Conservation (phyloP, 257 asterid species). For the Leonotis leonurus region DNA sequence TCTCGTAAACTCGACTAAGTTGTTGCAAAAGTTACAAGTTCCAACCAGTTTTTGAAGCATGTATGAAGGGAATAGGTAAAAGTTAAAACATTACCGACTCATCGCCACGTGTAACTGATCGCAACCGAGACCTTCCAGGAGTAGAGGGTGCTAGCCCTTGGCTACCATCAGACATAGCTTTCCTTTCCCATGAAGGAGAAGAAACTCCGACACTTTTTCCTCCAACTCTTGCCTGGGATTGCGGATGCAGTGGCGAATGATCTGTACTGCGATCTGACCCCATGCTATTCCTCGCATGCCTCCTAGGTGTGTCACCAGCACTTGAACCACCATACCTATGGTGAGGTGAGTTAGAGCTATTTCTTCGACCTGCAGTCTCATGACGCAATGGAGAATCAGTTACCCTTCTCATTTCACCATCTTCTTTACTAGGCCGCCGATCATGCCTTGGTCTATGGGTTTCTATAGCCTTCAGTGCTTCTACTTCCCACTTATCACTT, state of each 20-base stretch:
- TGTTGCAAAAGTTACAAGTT: no score
- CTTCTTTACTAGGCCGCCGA: constrained; percentile 44
- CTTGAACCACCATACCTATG: constrained; percentile 41
- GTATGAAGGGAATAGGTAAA: constrained; percentile 1
- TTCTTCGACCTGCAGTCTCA: constrained; percentile 35
- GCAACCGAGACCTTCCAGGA: constrained; percentile 83
- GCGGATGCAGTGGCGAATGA: constrained; percentile 68
- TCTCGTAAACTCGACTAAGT: no score
- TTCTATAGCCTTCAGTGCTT: constrained; percentile 34
- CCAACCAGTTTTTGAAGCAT: no score
- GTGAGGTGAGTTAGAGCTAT: constrained; percentile 49
- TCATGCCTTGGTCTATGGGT: constrained; percentile 35
- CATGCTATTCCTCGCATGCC: constrained; percentile 38
- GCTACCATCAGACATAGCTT: constrained; percentile 47
- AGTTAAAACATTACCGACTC: constrained; percentile 51
- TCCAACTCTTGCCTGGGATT: constrained; percentile 45
- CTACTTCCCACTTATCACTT: constrained; percentile 31
- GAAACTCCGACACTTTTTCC: constrained; percentile 50
- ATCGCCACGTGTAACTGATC: constrained; percentile 66
- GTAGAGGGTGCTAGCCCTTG: constrained; percentile 64
- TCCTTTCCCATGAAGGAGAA: constrained; percentile 90
- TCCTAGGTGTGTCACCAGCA: constrained; percentile 61
- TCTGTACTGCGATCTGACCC: constrained; percentile 67
- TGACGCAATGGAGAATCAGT: constrained; percentile 44
- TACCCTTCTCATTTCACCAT: constrained; percentile 43